Base-by-base conservation (phyloP, 1,284 basidiomycete species). In the Ceratobasidium sp. region DNA sequence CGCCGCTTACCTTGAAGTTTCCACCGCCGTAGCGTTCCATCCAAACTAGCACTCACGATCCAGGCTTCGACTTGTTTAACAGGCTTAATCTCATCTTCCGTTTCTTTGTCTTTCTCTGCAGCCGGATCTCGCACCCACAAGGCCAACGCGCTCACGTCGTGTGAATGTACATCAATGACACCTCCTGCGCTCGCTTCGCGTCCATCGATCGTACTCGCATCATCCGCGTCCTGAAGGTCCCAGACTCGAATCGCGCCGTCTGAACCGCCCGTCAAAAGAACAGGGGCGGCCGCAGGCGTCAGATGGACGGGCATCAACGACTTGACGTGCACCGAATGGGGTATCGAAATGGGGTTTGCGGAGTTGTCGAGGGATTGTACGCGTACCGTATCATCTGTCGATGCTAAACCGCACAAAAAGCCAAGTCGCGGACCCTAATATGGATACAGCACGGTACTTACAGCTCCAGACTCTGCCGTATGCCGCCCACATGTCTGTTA, bases 21-120 rank as follows among this genome's bases (percentile, higher is more conserved):
- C 94, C 95, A 97, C 77, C 87, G 88, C 74, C 95, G 83, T 46
- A 97, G 82, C 6, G 95, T 97, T 36, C 89, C 88, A 79, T 98
- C 96, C 67, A 98, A 80, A 78, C 93, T 89, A 0, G 89, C 86
- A 70, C 90, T 94, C 46, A 97, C 81, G 50, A 96, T 84, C 91
- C 92, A 94, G 6, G 89, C 86, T 77, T 92, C 89, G 3, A 32
- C 48, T 2, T n/a, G 23, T 43, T 69, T 58, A n/a, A 57, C 61
- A 2, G 28, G 61, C 41, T 41, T 30, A 41, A 45, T 21, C 8
- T 39, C 64, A 30, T 55, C 39, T n/a, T 87, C 80, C 55, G 81
- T 21, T 16, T 2, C 18, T 9, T 81, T 21, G 81, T 84, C 60
- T 79, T 80, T 4, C 23, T 82, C 80, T 2, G 82, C 82, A 18